Conservation (phyloP, 108 stramenopile genomes). For the Seminavis robusta region DNA sequence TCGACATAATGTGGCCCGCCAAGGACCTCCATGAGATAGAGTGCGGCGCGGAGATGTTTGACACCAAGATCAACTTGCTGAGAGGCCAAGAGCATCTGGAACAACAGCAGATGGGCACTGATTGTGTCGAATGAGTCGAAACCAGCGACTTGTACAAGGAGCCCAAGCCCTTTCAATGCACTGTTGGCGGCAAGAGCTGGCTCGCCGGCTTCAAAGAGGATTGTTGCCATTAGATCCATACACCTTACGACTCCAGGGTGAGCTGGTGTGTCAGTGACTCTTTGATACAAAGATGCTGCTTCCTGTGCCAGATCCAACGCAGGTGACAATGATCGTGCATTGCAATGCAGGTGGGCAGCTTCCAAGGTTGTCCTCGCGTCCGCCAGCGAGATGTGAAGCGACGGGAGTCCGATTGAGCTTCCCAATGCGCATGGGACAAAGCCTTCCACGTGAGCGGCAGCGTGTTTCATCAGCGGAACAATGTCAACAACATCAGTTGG, state of each 20-base stretch:
- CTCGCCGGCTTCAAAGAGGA: conserved; percentile 77
- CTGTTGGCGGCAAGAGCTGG: conserved; percentile 57
- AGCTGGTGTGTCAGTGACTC: conserved; percentile 67
- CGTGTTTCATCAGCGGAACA: conserved; percentile 89
- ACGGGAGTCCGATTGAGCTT: conserved; percentile 32
- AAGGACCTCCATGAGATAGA: conserved; percentile 82
- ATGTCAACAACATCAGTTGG: conserved; percentile 81
- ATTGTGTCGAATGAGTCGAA: conserved; percentile 74
- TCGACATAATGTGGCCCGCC: conserved; percentile 80
- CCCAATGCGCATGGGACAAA: conserved; percentile 63
- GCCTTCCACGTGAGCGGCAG: conserved; percentile 64
- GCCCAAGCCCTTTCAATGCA: conserved; percentile 68
- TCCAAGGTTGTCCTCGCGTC: conserved; percentile 80
- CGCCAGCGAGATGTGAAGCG: conserved; percentile 71
- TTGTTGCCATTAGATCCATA: conserved; percentile 60
- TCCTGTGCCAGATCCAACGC: conserved; percentile 83
- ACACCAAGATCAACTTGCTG: conserved; percentile 45
- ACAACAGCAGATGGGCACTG: conserved; percentile 49
- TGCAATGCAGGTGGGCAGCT: conserved; percentile 57
- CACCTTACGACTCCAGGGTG: conserved; percentile 74
- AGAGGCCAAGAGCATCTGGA: conserved; percentile 49
- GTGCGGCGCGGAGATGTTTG: conserved; percentile 79
- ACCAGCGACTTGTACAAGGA: conserved; percentile 70
- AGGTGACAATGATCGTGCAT: conserved; percentile 37
- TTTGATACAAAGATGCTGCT: conserved; percentile 69